Evolutionary conservation across 164 flowering plant species (phyloP).

Genomic region (Chimonanthus salicifolius): DNA sequence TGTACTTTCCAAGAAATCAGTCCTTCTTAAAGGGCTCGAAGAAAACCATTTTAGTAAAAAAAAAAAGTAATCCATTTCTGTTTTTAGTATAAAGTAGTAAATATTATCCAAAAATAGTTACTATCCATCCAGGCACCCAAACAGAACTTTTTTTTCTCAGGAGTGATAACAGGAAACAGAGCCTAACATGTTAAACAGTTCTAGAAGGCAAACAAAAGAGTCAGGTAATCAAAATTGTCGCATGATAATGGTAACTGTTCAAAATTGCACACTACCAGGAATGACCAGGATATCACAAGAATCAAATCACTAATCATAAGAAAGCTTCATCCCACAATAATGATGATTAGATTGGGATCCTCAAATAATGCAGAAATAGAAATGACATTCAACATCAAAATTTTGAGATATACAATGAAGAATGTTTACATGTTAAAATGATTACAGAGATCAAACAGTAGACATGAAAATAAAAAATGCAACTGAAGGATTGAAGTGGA

Average conservation of each 20-base stretch:
- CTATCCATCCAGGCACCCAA: too few relatives aligned
- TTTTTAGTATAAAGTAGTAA: too few relatives aligned
- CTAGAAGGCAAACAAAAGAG: too few relatives aligned
- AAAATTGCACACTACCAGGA: background rate
- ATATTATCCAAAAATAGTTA: too few relatives aligned
- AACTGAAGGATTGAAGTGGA: background rate
- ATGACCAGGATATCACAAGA: background rate
- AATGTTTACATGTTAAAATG: slow-evolving; percentile 14
- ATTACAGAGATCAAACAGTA: slow-evolving; percentile 3
- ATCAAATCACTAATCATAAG: background rate
- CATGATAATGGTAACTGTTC: background rate
- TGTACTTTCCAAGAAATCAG: too few relatives aligned
- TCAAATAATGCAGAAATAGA: background rate
- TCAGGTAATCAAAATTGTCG: background rate
- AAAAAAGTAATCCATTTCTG: too few relatives aligned
- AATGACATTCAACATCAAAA: background rate
- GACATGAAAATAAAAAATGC: background rate
- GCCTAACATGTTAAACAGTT: too few relatives aligned
- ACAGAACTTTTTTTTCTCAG: too few relatives aligned
- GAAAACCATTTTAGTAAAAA: too few relatives aligned
- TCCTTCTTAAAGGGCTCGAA: too few relatives aligned
- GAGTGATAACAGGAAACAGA: too few relatives aligned
- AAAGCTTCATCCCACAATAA: background rate
- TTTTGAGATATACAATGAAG: slow-evolving; percentile 1
- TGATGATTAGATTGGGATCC: background rate